Evolutionary conservation across 1,139 yeast species (phyloP).

Genomic region (Hyphopichia burtonii): DNA sequence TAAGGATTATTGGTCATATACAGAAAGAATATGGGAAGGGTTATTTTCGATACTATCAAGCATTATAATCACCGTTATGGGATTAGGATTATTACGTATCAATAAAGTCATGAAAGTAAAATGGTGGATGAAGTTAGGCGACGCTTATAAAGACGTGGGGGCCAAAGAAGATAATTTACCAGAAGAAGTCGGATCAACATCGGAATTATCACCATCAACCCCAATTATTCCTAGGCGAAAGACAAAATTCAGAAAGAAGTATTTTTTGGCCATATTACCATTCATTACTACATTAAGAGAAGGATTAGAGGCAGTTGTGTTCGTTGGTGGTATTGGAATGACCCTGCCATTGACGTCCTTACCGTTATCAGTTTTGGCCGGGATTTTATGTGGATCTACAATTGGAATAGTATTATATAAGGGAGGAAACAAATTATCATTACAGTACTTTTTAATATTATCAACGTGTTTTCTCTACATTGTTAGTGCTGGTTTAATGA

Average conservation of each 20-base stretch:
- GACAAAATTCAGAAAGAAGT: constrained; percentile 25
- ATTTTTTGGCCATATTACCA: constrained; percentile 41
- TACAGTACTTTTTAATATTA: constrained; percentile 40
- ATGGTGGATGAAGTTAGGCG: constrained; percentile 50
- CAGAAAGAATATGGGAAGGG: constrained; percentile 94
- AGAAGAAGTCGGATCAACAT: neutral
- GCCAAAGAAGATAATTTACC: neutral
- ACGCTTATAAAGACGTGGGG: constrained; percentile 28
- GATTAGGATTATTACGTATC: constrained; percentile 78
- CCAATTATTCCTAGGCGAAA: neutral
- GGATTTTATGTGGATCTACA: constrained; percentile 32
- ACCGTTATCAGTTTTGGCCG: constrained; percentile 38
- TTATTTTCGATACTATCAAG: constrained; percentile 79
- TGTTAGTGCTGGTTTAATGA: constrained; percentile 45
- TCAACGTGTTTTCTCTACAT: constrained; percentile 45
- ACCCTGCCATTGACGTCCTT: constrained; percentile 37
- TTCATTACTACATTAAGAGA: constrained; percentile 46
- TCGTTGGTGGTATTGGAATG: constrained; percentile 49
- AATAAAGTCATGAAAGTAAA: constrained; percentile 60
- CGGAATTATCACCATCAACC: neutral
- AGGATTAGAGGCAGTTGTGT: constrained; percentile 50
- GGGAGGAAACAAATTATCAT: constrained; percentile 42
- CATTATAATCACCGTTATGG: constrained; percentile 83
- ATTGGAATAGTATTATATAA: constrained; percentile 39
- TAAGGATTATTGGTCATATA: constrained; percentile 74